Evolutionary conservation across 2,329 filamentous ascomycete genomes (phyloP).

Genomic region (Aureobasidium subglaciale): DNA sequence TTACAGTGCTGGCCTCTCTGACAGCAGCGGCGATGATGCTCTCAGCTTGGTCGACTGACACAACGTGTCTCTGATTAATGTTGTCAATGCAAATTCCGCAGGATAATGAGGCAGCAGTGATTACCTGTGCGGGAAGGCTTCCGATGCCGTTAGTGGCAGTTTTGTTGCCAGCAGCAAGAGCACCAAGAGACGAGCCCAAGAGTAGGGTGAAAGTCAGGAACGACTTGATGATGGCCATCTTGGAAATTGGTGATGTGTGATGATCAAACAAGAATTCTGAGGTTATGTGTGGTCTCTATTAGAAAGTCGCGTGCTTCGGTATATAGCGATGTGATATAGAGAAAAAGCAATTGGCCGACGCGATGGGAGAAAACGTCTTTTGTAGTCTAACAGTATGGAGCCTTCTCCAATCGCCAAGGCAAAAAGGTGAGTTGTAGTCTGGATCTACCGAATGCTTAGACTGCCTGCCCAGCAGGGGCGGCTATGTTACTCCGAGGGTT

Average conservation of each 20-base stretch:
- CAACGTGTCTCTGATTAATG: conserved; percentile 22
- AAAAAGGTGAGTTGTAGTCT: not conserved
- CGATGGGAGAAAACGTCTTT: conserved; percentile 4
- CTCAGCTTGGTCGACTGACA: conserved; percentile 22
- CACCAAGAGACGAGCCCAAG: not conserved
- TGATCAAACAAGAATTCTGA: not conserved
- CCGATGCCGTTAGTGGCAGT: conserved; percentile 13
- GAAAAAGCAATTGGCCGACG: not conserved
- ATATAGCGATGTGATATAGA: not conserved
- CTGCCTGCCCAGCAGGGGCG: not conserved
- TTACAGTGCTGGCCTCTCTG: conserved; percentile 16
- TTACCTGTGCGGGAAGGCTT: conserved; percentile 8
- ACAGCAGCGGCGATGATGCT: conserved; percentile 22
- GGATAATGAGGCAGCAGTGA: not conserved
- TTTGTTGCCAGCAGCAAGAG: conserved; percentile 2
- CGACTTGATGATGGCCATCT: conserved; percentile 8
- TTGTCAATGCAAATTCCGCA: conserved; percentile 3
- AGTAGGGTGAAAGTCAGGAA: not conserved
- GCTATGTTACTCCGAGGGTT: not conserved
- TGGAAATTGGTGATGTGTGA: not conserved
- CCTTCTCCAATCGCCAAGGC: not conserved
- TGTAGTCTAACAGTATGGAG: not conserved
- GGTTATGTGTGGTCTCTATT: not conserved
- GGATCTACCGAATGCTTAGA: not conserved
- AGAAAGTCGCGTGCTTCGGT: not conserved